Evolutionary conservation across 495 filamentous ascomycete genomes (phyloP).

Genomic region (Chlorociboria aeruginascens): DNA sequence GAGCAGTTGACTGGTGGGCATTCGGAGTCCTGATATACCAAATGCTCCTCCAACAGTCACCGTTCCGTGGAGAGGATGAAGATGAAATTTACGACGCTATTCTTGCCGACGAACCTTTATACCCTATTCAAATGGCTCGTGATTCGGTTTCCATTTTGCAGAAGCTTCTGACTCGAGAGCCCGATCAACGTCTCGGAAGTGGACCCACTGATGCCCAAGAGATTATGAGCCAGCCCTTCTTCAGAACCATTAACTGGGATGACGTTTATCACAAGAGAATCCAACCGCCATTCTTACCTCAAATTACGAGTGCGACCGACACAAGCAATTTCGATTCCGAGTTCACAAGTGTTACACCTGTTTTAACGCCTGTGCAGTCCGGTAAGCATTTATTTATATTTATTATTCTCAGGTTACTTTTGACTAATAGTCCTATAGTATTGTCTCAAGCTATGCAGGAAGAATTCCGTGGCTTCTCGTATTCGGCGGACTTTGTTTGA

Average conservation of each 20-base stretch:
- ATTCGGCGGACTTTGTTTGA: constrained; percentile 32
- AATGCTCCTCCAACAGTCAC: constrained; percentile 97
- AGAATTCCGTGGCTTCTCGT: constrained; percentile 98
- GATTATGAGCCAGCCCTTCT: constrained; percentile 98
- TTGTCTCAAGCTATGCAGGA: constrained; percentile 98
- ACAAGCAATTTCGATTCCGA: constrained; percentile 99
- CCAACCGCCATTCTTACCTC: constrained; percentile 76
- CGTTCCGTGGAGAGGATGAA: constrained; percentile 97
- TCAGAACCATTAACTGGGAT: constrained; percentile 96
- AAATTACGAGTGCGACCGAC: constrained; percentile 83
- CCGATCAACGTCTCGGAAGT: constrained; percentile 81
- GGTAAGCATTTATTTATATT: constrained; percentile 59
- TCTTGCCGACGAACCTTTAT: constrained; percentile 92
- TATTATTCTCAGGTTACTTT: constrained; percentile 6
- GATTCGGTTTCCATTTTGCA: constrained; percentile 97
- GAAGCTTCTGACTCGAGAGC: constrained; percentile 92
- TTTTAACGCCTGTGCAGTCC: constrained; percentile 92
- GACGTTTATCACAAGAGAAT: constrained; percentile 94
- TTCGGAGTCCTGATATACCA: constrained; percentile 99
- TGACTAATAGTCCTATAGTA: constrained; percentile 41
- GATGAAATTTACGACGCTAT: constrained; percentile 99
- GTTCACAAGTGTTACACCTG: constrained; percentile 96
- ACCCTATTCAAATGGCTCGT: constrained; percentile 97
- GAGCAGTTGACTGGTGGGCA: constrained; percentile 99
- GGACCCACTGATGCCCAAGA: constrained; percentile 97